Percentiles rank a stretch among this genome's conserved stretches.
phyloP scores from a whole-genome alignment of 495 filamentous ascomycete genomes.

The Parathielavia hyrcaniae region DNA sequence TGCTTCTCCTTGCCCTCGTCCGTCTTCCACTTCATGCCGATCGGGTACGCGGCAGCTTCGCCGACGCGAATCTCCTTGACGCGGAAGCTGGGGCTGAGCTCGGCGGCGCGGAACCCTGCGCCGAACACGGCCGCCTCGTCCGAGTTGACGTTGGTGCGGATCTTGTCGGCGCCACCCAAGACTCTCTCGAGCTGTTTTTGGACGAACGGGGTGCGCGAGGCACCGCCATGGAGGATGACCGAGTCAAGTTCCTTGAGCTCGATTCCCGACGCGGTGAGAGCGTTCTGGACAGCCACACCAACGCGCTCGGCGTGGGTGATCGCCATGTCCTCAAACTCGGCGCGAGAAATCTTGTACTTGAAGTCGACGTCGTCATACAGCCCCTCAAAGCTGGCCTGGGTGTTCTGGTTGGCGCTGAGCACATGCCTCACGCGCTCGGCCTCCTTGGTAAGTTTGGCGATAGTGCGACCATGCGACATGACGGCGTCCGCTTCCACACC shows the following conservation, averaged over 20 bases:
- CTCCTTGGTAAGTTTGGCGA: constrained; percentile 85
- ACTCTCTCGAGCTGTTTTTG: constrained; percentile 79
- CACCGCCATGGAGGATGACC: constrained; percentile 87
- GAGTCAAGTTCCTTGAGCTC: constrained; percentile 74
- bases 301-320: constrained; percentile 62
- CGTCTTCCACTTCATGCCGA: constrained; percentile 67
- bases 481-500: constrained; percentile 55
- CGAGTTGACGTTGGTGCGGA: constrained; percentile 90
- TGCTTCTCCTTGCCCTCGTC: constrained; percentile 55
- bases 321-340: constrained; percentile 78
- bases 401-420: constrained; percentile 86
- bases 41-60: constrained; percentile 66
- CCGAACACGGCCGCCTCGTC: constrained; percentile 97
- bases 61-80: constrained; percentile 89
- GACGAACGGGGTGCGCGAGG: constrained; percentile 87
- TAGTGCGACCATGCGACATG: constrained; percentile 70
- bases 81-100: constrained; percentile 84
- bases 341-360: constrained; percentile 78
- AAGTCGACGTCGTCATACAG: constrained; percentile 90
- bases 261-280: constrained; percentile 66
- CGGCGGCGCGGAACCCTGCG: constrained; percentile 88
- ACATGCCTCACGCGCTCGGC: constrained; percentile 83
- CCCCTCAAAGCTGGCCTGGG: constrained; percentile 71
- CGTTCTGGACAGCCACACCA: constrained; percentile 60
- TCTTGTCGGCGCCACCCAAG: constrained; percentile 64